Evolutionary conservation across 192 early-diverging fungal species (phyloP), one percentile per base, ranked within the genome.

Genomic region (Jimgerdemannia lactiflua): DNA sequence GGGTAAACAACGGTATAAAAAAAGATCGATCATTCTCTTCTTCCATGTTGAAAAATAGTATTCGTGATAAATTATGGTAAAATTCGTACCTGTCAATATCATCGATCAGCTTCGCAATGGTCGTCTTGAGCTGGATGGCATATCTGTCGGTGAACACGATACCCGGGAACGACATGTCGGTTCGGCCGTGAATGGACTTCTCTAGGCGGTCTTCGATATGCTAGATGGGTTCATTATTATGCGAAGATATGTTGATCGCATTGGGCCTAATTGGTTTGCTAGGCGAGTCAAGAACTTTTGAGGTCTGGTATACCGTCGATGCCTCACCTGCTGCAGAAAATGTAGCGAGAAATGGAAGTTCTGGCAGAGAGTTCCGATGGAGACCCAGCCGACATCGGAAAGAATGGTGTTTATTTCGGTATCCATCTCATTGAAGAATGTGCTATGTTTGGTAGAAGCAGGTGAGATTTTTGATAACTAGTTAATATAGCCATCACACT

Each of bases 21-120:
- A 29, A 29, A 29, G 29, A 29, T 29, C 29, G 29, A 29, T 29
- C 29, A 29, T 29, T 29, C 29, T 29, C 29, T 29, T 29, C 29
- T 1, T 29, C 29, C 29, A 29, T 29, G 29, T 29, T 29, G 29
- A 29, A 29, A 29, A 29, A 29, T 29, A 29, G 29, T 29, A 29
- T 29, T 29, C 29, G 29, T 29, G 29, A 29, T 29, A 29, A 29
- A 29, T 29, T 29, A 29, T 29, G 1, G 29, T 29, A 29, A 20
- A 20, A 8, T 43, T 72, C 4, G 64, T 66, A 19, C 70, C 29
- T n/a, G 77, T 67, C 4, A 49, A 73, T 4, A 72, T 54, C 11
- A 68, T 78, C 7, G 72, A 78, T 44, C 59, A 73, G 42, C 39
- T 49, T 17, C 71, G 77, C 42, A 73, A 78, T 20, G 72, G 70